A percentile compares a stretch with the other conserved stretches of the same genome.
Conservation (phyloP, 148 eudicot genomes). For the Rhododendron griersonianum region DNA sequence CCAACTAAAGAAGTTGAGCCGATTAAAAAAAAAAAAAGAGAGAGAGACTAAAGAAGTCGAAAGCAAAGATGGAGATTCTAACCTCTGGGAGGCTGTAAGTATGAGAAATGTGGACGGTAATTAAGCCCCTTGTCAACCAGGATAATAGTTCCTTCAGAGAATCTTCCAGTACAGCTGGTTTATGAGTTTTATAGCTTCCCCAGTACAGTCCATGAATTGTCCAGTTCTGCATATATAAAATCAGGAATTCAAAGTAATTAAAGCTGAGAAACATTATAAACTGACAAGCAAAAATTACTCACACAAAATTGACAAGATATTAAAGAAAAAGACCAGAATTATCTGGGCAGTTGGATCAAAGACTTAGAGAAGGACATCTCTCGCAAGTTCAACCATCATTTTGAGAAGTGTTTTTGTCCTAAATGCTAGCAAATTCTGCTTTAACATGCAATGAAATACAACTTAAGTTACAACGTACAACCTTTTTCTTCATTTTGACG, state of each 20-base stretch:
- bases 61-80: constrained; percentile 9
- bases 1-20: not conserved
- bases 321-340: not conserved
- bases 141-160: constrained; percentile 76
- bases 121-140: constrained; percentile 65
- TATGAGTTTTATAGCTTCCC: constrained; percentile 77
- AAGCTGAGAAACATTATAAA: not conserved
- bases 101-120: constrained; percentile 71
- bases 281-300: not conserved
- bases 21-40: too few relatives aligned
- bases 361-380: not conserved
- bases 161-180: constrained; percentile 58
- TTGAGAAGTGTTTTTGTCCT: not conserved
- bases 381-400: not conserved
- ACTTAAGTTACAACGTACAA: not conserved
- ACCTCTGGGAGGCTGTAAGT: constrained; percentile 66
- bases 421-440: not conserved
- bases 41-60: not conserved
- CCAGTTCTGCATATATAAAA: constrained; percentile 68
- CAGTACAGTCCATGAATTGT: constrained; percentile 95
- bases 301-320: not conserved
- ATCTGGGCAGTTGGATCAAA: not conserved
- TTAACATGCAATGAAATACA: not conserved
- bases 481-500: not conserved
- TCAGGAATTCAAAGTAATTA: constrained; percentile 7